Evolutionary conservation across 805 yeast genomes (phyloP).

Genomic region (Lachancea thermotolerans): DNA sequence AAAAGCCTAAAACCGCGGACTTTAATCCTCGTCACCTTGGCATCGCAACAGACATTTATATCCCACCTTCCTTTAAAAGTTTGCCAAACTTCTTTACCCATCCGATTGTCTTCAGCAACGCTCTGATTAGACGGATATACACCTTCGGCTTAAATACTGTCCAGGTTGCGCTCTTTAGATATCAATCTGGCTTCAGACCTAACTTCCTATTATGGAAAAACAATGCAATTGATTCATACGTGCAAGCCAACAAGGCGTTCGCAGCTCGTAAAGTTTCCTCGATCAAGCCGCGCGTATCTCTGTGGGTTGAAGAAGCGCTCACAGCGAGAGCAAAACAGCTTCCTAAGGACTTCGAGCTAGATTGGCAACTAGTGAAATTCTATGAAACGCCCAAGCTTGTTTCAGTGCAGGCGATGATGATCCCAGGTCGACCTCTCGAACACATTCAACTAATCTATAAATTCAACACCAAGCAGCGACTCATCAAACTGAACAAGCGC

Average conservation of each 20-base stretch:
- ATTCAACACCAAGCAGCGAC: constrained; percentile 55
- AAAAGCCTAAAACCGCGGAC: constrained; percentile 10
- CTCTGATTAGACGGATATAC: constrained; percentile 53
- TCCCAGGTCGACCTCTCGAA: constrained; percentile 47
- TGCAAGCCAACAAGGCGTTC: constrained; percentile 75
- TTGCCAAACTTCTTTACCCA: constrained; percentile 37
- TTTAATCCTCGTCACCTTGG: constrained; percentile 38
- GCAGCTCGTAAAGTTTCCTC: constrained; percentile 49
- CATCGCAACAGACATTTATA: constrained; percentile 38
- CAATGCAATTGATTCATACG: constrained; percentile 69
- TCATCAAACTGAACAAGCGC: constrained; percentile 42
- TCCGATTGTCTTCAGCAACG: constrained; percentile 40
- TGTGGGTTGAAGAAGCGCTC: constrained; percentile 60
- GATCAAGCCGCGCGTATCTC: constrained; percentile 41
- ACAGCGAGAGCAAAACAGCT: constrained; percentile 44
- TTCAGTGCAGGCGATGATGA: constrained; percentile 59
- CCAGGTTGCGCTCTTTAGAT: constrained; percentile 60
- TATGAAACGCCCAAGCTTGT: constrained; percentile 66
- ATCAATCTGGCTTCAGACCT: constrained; percentile 63
- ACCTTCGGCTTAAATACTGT: constrained; percentile 60
- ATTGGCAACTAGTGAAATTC: constrained; percentile 73
- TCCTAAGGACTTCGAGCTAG: constrained; percentile 53
- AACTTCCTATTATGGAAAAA: constrained; percentile 76
- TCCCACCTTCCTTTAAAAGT: constrained; percentile 44
- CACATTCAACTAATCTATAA: constrained; percentile 56